Evolutionary conservation across 306 rosid genomes (phyloP), one percentile per base, ranked within the genome.

Genomic region (Prunus dulcis): DNA sequence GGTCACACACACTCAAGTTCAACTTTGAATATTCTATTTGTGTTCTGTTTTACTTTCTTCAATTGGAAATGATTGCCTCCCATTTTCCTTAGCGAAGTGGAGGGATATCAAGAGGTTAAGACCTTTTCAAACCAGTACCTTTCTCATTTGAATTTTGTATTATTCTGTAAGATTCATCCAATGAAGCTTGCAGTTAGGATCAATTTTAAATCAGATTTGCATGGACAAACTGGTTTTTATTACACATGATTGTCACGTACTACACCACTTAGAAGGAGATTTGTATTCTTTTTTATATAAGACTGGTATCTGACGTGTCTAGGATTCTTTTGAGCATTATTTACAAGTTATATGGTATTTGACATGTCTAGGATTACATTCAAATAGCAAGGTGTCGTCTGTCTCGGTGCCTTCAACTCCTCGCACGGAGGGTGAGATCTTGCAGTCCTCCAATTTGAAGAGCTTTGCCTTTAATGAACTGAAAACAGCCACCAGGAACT

Each of bases 341-440:
- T 47, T n/a, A 71, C 51, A 14, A 49, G 38, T 73, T 72, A 23
- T 20, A 71, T 81, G 52, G 53, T 52, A 49, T 72, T 63, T 73
- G 64, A 25, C n/a, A 41, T 74, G 63, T 58, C 69, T 72, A 96
- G 98, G 88, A 32, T 77, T 49, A 78, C 74, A 67, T 74, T 90
- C 92, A 45, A 89, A 87, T 78, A 84, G 87, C 87, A 88, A 81
- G 80, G 72, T 82, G 72, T 84, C 93, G 50, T 73, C 84, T 57
- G 76, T 77, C 62, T 82, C 94, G 0, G 86, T 80, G 60, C 88
- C 97, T 67, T 86, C 81, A 72, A 92, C 96, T 45, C 96, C 98
- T n/a, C 84, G 97, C 62, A 84, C 99, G 0, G 94, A 96, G 87
- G 96, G 90, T 12, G 99, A 96, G 87, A 96, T 96, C 78, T 79